These are phyloP conservation scores for Gloeostereum incarnatum DNA, from an alignment of 768 basidiomycete species.

Conservation along the genomic window DNA sequence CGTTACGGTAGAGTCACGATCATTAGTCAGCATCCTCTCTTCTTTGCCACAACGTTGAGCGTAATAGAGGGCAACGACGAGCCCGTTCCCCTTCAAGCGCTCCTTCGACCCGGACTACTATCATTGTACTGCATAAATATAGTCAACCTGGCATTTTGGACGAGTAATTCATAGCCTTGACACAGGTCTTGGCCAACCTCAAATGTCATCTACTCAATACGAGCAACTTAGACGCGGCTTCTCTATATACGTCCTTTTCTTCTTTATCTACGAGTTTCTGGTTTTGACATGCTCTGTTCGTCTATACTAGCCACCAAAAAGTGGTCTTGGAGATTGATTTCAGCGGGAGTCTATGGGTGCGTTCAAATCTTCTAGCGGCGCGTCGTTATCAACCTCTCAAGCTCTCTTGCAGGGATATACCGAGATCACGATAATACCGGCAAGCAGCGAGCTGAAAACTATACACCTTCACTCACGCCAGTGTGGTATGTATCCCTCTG, in stretches of 20 bases:
- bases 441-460: slow-evolving; percentile 67
- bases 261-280: slow-evolving; percentile 14
- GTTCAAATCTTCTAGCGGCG: slow-evolving; percentile 13
- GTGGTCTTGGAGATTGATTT: slow-evolving; percentile 93
- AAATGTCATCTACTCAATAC: slow-evolving; percentile 51
- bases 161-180: slow-evolving; percentile 1
- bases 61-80: slow-evolving; percentile 12
- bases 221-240: slow-evolving; percentile 79
- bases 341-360: slow-evolving; percentile 75
- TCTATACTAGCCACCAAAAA: slow-evolving; percentile 91
- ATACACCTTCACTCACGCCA: slow-evolving; percentile 86
- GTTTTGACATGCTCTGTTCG: slow-evolving; percentile 34
- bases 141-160: slow-evolving; percentile 7
- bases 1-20: neutral
- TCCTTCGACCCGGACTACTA: slow-evolving; percentile 7
- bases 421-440: slow-evolving; percentile 83
- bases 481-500: slow-evolving; percentile 50
- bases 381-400: slow-evolving; percentile 6
- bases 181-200: slow-evolving; percentile 8
- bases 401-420: slow-evolving; percentile 67
- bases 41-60: slow-evolving; percentile 12
- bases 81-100: slow-evolving; percentile 11
- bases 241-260: slow-evolving; percentile 68
- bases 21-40: slow-evolving; percentile 18
- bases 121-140: neutral